Base-by-base conservation (phyloP, 768 basidiomycete genomes). In the Tricholoma matsutake region DNA sequence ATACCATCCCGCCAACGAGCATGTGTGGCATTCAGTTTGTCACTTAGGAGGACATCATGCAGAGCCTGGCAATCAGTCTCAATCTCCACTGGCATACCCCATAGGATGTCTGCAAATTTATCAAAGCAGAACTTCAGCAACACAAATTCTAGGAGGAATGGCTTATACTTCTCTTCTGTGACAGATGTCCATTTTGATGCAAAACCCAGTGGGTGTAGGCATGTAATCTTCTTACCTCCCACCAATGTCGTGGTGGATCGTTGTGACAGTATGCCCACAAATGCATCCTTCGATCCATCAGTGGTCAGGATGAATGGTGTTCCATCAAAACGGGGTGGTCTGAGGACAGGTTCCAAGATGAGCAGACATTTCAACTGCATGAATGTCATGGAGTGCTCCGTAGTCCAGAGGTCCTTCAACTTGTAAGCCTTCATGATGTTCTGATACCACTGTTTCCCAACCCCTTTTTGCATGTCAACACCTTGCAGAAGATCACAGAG, bases 241-340 rank as follows among this genome's bases (percentile, higher is more conserved):
- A 65, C 65, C 4, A 63, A 51, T 6, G 52, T 58, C 16, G 63
- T 64, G 11, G 59, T 58, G 25, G 67, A 56, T 2, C 54, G 35
- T 57, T 79, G 78, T 1, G 69, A 49, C 2, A 78, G 63, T 0
- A 75, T 63, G 1, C 66, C 76, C 1, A 69, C 75, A 56, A 78
- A 79, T 0, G 74, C 74, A 4, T 66, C 67, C 56, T 75, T 72
- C 34, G 69, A 77, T 0, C 72, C 76, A 61, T 80, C 77, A 0
- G 73, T 73, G 0, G 73, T 78, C 10, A 79, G 56, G 0, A 77
- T 69, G 58, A 80, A 79, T 0, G 65, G 73, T 10, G 61, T 61
- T 5, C 72, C 68, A 37, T 77, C 70, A 18, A 52, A 76, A 7
- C 51, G 16, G 2, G 75, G 72, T 0, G 62, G 41, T 14, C 58